A percentile compares a stretch with the other conserved stretches of the same genome.
These are phyloP conservation scores for Schrenkiella parvula DNA, from an alignment of 345 rosid genomes.

Conservation along the genomic window DNA sequence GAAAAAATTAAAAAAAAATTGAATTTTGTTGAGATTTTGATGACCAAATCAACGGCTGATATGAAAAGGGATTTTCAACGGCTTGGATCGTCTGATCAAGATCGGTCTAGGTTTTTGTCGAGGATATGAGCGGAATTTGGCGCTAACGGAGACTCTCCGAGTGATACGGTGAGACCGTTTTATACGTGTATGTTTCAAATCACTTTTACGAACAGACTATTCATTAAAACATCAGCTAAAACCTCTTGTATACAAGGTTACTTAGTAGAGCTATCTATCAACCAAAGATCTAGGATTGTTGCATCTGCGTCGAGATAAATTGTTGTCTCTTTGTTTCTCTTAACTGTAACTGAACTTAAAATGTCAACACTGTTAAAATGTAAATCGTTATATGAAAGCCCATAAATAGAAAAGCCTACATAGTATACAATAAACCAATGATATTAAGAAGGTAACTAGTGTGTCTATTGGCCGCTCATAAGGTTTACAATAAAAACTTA, in stretches of 20 bases:
- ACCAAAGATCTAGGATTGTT: no score
- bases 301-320: no score
- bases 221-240: no score
- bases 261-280: no score
- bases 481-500: background rate
- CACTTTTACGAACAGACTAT: no score
- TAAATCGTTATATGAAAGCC: background rate
- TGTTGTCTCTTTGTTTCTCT: no score
- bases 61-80: constrained; percentile 11
- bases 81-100: constrained; percentile 30
- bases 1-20: constrained; percentile 24
- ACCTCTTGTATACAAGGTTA: no score
- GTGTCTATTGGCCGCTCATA: background rate
- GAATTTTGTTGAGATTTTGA: constrained; percentile 25
- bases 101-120: constrained; percentile 17
- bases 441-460: background rate
- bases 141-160: constrained; percentile 36
- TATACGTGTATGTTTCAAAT: no score
- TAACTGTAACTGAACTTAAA: no score
- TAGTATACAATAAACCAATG: background rate
- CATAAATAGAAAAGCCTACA: background rate
- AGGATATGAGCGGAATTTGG: constrained; percentile 41
- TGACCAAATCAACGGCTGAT: constrained; percentile 30
- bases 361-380: no score
- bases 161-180: background rate